phyloP scores from a whole-genome alignment of 331 rosid genomes.

The Pyracantha coccinea region DNA sequence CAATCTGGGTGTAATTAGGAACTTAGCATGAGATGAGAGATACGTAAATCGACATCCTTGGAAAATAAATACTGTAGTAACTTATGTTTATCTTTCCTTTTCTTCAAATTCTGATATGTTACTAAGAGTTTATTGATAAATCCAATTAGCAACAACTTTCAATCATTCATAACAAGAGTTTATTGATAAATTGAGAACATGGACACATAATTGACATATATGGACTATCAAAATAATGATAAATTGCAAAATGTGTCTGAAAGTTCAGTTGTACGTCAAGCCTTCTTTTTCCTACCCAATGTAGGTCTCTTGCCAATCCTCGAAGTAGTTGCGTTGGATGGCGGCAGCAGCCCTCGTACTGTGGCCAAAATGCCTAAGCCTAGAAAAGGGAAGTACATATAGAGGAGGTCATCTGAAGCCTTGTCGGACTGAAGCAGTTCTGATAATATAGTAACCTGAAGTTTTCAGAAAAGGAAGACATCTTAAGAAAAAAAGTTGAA shows the following conservation, averaged over 20 bases:
- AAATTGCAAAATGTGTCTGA: not conserved
- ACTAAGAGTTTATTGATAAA: not conserved
- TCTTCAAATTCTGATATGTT: not conserved
- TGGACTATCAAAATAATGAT: not conserved
- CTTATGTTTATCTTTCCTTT: not conserved
- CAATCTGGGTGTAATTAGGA: no score
- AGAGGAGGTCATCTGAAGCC: constrained; percentile 54
- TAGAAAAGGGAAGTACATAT: constrained; percentile 43
- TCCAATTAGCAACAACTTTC: not conserved
- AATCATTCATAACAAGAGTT: not conserved
- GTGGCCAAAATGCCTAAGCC: constrained; percentile 49
- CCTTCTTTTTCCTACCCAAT: constrained; percentile 54
- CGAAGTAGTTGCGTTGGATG: constrained; percentile 19
- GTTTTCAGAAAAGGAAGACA: constrained; percentile 8
- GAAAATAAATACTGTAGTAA: no score
- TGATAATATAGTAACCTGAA: constrained; percentile 52
- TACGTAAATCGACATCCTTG: no score
- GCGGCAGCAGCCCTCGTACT: constrained; percentile 49
- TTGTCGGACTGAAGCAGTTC: constrained; percentile 45
- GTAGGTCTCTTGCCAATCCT: constrained; percentile 27
- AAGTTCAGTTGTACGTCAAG: constrained; percentile 25
- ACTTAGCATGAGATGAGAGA: no score
- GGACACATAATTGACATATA: not conserved
- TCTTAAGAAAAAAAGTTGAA: not conserved
- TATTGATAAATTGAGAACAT: not conserved